Evolutionary conservation across 208 protist species (phyloP).

Genomic region (Zelonia costaricensis): DNA sequence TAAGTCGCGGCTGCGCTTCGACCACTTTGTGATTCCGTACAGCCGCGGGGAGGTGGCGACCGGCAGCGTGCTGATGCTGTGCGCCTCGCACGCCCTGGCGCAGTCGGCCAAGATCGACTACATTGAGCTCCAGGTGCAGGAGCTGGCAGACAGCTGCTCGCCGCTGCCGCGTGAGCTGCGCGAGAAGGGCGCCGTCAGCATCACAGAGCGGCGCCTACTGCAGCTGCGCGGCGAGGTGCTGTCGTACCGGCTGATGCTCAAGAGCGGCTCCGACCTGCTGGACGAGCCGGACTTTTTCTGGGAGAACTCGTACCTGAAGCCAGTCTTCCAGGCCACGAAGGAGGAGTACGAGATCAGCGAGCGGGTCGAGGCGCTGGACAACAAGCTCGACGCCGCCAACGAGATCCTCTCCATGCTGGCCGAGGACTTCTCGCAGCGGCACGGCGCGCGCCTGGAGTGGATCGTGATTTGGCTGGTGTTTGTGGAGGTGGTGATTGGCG

Average conservation of each 20-base stretch:
- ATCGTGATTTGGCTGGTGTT: constrained; percentile 87
- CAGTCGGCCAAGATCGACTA: constrained; percentile 87
- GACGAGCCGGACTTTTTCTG: constrained; percentile 86
- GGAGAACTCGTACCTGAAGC: constrained; percentile 82
- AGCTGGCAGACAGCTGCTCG: constrained; percentile 63
- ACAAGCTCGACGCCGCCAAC: constrained; percentile 76
- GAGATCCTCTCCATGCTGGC: constrained; percentile 81
- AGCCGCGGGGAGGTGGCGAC: constrained; percentile 57
- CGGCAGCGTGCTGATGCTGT: constrained; percentile 68
- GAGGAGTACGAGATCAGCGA: constrained; percentile 69
- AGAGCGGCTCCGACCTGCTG: constrained; percentile 77
- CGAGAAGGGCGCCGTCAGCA: constrained; percentile 58
- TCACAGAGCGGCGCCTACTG: constrained; percentile 64
- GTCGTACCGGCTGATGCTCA: constrained; percentile 78
- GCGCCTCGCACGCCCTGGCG: constrained; percentile 68
- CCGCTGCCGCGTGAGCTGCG: constrained; percentile 68
- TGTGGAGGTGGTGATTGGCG: constrained; percentile 80
- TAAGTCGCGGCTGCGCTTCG: constrained; percentile 55
- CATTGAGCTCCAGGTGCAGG: constrained; percentile 74
- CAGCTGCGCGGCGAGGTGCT: constrained; percentile 74
- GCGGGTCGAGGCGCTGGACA: constrained; percentile 71
- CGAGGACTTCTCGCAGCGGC: constrained; percentile 77
- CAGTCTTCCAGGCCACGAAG: constrained; percentile 76
- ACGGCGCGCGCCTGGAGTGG: constrained; percentile 77
- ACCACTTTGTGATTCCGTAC: constrained; percentile 80